Percentiles rank a stretch among this genome's conserved stretches.
Evolutionary conservation across 176 grass and related monocot genomes (phyloP).

Genomic region (Paspalum notatum): DNA sequence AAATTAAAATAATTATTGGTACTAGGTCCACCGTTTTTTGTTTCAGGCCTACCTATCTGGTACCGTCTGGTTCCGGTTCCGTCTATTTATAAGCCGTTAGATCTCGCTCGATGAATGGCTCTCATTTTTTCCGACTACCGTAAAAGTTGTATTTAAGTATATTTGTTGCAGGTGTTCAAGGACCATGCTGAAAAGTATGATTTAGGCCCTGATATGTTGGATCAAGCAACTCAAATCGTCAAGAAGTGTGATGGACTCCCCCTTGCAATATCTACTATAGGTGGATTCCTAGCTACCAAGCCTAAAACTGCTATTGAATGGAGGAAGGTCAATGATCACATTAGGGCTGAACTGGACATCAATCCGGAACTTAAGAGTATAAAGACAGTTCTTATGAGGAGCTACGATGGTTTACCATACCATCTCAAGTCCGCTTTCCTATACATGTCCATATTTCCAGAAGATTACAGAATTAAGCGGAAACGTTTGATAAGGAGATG

Average conservation of each 20-base stretch:
- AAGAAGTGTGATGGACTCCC: constrained; percentile 43
- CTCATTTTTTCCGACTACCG: no score
- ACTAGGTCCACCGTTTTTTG: no score
- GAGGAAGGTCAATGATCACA: not conserved
- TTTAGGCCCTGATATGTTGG: not conserved
- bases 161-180: constrained; percentile 5
- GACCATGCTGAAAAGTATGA: fast-evolving
- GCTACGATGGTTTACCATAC: constrained; percentile 45
- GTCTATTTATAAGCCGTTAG: no score
- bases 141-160: no score
- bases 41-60: no score
- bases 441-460: constrained; percentile 33
- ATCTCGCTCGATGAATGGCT: no score
- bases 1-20: no score
- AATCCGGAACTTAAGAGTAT: constrained; percentile 7
- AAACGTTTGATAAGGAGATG: constrained; percentile 38
- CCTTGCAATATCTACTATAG: constrained; percentile 49
- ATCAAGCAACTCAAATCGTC: constrained; percentile 13
- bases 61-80: no score
- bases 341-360: constrained; percentile 22
- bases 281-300: constrained; percentile 33
- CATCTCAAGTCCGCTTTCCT: constrained; percentile 42
- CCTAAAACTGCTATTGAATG: constrained; percentile 37
- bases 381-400: constrained; percentile 22
- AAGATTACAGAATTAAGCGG: constrained; percentile 18